Conservation (phyloP, 1,284 basidiomycete genomes). For the Agroathelia rolfsii region DNA sequence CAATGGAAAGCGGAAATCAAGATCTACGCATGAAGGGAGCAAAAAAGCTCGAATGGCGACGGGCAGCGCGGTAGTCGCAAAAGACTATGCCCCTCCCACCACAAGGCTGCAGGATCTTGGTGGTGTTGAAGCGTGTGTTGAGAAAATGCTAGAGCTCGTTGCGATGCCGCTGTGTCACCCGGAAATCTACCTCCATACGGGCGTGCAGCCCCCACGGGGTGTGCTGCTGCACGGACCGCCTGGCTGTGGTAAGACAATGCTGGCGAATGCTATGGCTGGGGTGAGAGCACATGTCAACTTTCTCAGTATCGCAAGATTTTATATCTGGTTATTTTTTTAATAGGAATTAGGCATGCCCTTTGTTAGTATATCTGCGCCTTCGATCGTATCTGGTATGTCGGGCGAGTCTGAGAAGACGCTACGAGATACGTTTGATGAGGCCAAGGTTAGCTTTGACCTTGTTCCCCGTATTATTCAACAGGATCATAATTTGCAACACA, state of each 20-base stretch:
- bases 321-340: constrained; percentile 8
- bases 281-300: constrained; percentile 34
- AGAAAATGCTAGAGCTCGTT: constrained; percentile 91
- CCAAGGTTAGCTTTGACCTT: constrained; percentile 49
- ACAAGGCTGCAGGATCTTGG: constrained; percentile 80
- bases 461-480: neutral
- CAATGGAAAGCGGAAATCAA: constrained; percentile 1
- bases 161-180: constrained; percentile 93
- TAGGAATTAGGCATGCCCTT: constrained; percentile 90
- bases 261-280: constrained; percentile 90
- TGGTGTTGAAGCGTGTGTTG: constrained; percentile 78
- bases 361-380: constrained; percentile 88
- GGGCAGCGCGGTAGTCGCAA: constrained; percentile 27
- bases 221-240: constrained; percentile 93
- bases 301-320: constrained; percentile 1
- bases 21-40: too few relatives aligned
- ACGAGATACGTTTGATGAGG: constrained; percentile 93
- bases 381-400: constrained; percentile 94
- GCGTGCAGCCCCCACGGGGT: constrained; percentile 88
- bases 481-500: constrained; percentile 20
- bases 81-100: constrained; percentile 57
- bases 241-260: constrained; percentile 91
- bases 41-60: too few relatives aligned
- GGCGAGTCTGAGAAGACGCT: constrained; percentile 96
- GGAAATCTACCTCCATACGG: constrained; percentile 90